Percentiles rank a stretch among this genome's conserved stretches.
Evolutionary conservation across 164 flowering plant genomes (phyloP).

Genomic region (Kingdonia uniflora): DNA sequence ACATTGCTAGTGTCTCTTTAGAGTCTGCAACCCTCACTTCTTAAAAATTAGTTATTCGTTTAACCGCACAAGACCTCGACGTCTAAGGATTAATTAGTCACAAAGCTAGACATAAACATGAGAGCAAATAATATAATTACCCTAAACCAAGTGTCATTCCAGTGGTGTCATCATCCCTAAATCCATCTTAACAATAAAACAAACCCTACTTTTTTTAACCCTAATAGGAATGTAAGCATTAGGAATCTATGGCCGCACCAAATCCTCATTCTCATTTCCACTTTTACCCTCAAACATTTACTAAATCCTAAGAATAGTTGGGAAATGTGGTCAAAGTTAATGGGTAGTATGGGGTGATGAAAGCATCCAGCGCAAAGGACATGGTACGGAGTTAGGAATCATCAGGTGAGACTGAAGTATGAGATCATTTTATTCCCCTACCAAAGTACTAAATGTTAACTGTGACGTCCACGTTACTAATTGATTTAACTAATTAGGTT

Average conservation of each 20-base stretch:
- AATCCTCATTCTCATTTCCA: neutral
- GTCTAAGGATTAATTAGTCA: no score
- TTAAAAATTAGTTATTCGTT: no score
- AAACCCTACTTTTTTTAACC: neutral
- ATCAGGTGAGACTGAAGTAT: conserved; percentile 4
- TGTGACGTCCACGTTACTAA: conserved; percentile 13
- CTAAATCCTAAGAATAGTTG: neutral
- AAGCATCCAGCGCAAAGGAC: conserved; percentile 24
- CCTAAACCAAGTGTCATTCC: conserved; percentile 8
- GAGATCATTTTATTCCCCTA: conserved; percentile 14
- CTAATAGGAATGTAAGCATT: neutral
- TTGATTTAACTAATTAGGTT: conserved; percentile 6
- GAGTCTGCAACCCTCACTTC: no score
- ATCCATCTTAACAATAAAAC: conserved; percentile 1
- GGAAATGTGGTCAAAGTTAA: neutral
- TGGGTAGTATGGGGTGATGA: neutral
- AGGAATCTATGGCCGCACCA: neutral
- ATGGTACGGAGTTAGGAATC: conserved; percentile 20
- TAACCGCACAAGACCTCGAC: no score
- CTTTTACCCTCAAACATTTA: neutral
- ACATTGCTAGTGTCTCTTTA: no score
- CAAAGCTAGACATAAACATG: no score
- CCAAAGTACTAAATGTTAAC: conserved; percentile 9
- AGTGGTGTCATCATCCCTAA: neutral
- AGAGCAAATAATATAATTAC: no score